These are phyloP conservation scores for Rhynchosporium graminicola DNA, from an alignment of 2,329 filamentous ascomycete genomes.

Conservation along the genomic window DNA sequence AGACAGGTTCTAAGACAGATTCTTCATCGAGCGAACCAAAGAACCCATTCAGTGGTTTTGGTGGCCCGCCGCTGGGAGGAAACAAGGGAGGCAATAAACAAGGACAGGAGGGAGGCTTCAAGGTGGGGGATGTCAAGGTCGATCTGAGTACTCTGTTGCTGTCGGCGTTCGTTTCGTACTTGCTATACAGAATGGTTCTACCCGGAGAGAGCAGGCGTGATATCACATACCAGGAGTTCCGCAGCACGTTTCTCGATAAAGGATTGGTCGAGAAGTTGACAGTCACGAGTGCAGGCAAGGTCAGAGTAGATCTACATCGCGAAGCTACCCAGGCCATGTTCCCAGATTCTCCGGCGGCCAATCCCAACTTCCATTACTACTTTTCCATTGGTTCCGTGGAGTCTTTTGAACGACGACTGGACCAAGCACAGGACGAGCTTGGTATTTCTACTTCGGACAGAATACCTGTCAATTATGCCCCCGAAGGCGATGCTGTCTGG, in stretches of 20 bases:
- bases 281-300: conserved; percentile 74
- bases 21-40: conserved; percentile 32
- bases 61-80: conserved; percentile 30
- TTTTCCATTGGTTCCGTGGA: conserved; percentile 96
- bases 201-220: conserved; percentile 69
- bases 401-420: conserved; percentile 84
- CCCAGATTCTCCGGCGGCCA: conserved; percentile 70
- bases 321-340: conserved; percentile 72
- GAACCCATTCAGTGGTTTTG: conserved; percentile 18
- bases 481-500: conserved; percentile 69
- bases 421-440: conserved; percentile 84
- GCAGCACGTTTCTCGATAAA: conserved; percentile 91
- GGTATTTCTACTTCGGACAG: conserved; percentile 83
- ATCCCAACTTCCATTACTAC: conserved; percentile 77
- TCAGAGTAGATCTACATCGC: conserved; percentile 78
- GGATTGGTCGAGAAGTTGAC: conserved; percentile 91
- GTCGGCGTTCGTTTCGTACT: conserved; percentile 60
- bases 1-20: conserved; percentile 34
- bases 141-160: conserved; percentile 42
- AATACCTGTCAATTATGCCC: conserved; percentile 87
- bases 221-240: conserved; percentile 97
- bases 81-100: conserved; percentile 41
- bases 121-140: conserved; percentile 35
- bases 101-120: conserved; percentile 36
- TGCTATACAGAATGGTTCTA: conserved; percentile 65